These are phyloP conservation scores for Letharia columbiana DNA, from an alignment of 495 filamentous ascomycete genomes.

Conservation along the genomic window DNA sequence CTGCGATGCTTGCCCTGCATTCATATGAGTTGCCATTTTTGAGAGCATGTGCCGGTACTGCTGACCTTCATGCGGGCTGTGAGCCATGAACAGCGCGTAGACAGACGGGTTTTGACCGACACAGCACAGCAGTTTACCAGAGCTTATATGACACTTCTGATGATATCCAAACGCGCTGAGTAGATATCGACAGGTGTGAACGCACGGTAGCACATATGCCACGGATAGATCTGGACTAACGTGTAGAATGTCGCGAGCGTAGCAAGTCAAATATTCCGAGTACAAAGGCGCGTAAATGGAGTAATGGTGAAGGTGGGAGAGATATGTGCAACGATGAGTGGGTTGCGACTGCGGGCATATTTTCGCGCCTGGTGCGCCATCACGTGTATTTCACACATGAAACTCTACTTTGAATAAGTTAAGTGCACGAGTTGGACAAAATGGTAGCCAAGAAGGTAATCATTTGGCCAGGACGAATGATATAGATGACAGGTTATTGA, in stretches of 20 bases:
- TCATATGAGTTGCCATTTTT: not conserved
- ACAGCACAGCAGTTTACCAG: not conserved
- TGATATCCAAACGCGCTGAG: not conserved
- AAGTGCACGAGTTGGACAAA: not conserved
- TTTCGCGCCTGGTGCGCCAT: not conserved
- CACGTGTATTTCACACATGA: not conserved
- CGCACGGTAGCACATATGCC: not conserved
- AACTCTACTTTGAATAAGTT: not conserved
- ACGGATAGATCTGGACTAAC: not conserved
- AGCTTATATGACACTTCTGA: not conserved
- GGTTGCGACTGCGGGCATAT: not conserved
- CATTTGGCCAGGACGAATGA: not conserved
- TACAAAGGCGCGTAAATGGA: not conserved
- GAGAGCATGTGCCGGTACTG: not conserved
- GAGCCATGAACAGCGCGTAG: not conserved
- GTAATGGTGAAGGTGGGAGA: not conserved
- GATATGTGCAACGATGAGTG: not conserved
- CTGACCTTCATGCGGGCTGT: not conserved
- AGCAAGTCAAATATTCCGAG: not conserved
- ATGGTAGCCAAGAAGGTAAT: not conserved
- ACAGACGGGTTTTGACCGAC: not conserved
- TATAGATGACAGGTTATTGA: not conserved
- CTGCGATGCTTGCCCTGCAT: conserved; percentile 4
- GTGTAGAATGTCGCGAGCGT: not conserved
- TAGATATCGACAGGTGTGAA: not conserved